Percentiles rank a stretch among this genome's conserved stretches.
Conservation (phyloP, 1,139 yeast genomes). For the Lodderomyces jiufengensis region DNA sequence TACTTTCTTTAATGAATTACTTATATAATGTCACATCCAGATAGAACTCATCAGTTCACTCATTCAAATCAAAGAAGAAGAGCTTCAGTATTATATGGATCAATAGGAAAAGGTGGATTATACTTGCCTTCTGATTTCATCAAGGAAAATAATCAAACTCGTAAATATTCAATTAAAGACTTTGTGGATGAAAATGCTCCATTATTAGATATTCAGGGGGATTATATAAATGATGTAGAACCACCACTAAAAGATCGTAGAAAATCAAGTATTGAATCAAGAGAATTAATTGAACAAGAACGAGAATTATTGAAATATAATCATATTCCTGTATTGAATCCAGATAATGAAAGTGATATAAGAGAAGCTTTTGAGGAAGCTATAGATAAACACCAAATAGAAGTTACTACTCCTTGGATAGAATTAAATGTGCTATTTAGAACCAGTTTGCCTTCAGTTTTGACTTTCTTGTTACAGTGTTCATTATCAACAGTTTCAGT, state of each 20-base stretch:
- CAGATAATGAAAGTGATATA: constrained; percentile 26
- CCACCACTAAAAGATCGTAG: neutral
- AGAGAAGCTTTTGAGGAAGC: constrained; percentile 38
- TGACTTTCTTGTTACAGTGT: constrained; percentile 53
- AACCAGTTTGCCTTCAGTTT: constrained; percentile 50
- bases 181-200: constrained; percentile 15
- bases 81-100: constrained; percentile 52
- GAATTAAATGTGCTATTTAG: constrained; percentile 41
- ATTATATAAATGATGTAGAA: neutral
- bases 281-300: constrained; percentile 33
- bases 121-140: constrained; percentile 51
- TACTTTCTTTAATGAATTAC: too few species aligned
- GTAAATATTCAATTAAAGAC: constrained; percentile 10
- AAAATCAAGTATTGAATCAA: constrained; percentile 19
- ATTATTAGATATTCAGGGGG: constrained; percentile 1
- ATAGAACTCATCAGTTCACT: constrained; percentile 39
- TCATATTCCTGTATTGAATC: constrained; percentile 19
- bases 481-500: constrained; percentile 57
- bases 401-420: constrained; percentile 22
- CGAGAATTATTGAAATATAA: constrained; percentile 33
- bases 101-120: constrained; percentile 52
- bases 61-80: constrained; percentile 48
- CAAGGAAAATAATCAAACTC: constrained; percentile 8
- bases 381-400: constrained; percentile 24
- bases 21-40: constrained; percentile 6